Conservation (phyloP, 345 rosid species). For the Crucihimalaya himalaica region DNA sequence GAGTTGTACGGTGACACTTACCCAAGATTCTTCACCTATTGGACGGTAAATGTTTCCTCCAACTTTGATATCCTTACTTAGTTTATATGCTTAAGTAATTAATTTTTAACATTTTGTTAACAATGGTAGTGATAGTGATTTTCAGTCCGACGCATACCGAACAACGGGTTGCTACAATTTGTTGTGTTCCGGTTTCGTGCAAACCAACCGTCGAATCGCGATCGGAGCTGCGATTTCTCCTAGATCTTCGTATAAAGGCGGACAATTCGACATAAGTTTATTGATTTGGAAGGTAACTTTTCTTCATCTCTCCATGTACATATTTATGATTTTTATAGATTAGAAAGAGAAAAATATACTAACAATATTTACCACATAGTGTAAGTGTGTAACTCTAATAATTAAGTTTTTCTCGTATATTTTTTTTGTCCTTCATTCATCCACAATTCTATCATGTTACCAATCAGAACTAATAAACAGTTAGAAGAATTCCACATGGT, state of each 20-base stretch:
- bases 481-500: slow-evolving; percentile 30
- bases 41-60: slow-evolving; percentile 69
- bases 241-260: slow-evolving; percentile 76
- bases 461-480: not conserved
- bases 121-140: slow-evolving; percentile 23
- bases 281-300: slow-evolving; percentile 87
- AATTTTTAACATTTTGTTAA: slow-evolving; percentile 21
- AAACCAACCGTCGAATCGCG: slow-evolving; percentile 79
- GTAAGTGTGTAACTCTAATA: not conserved
- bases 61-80: not conserved
- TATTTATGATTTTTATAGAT: not conserved
- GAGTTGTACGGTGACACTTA: slow-evolving; percentile 90
- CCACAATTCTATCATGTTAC: not conserved
- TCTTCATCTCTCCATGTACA: not conserved
- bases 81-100: not conserved
- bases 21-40: slow-evolving; percentile 96
- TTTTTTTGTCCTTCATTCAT: not conserved
- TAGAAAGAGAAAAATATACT: not conserved
- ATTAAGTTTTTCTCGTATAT: not conserved
- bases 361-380: not conserved
- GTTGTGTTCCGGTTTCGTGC: slow-evolving; percentile 93
- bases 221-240: slow-evolving; percentile 98
- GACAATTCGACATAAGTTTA: slow-evolving; percentile 94
- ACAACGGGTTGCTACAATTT: slow-evolving; percentile 96
- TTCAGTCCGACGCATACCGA: slow-evolving; percentile 92